Base-by-base conservation (phyloP, 148 eudicot genomes). In the Pouteria glomerata region DNA sequence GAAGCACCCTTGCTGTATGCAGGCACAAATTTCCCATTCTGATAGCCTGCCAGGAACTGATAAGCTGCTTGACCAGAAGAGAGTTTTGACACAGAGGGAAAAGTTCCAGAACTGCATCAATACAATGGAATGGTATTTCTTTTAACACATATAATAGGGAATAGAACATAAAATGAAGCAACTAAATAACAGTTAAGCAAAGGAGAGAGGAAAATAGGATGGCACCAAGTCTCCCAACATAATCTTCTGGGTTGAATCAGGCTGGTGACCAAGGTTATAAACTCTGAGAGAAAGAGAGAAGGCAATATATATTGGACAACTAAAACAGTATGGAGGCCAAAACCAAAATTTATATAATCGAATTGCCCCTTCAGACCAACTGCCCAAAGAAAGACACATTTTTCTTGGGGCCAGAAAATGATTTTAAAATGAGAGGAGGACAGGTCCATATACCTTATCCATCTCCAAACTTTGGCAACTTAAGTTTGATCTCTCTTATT, bases 41-140 rank as follows among this genome's bases (percentile, higher is more conserved):
- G 69, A 62, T 59, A 68, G 19, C 81, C 81, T 35, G 73, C 81
- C 53, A 73, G 76, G 57, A 78, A 78, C 44, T 68, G 81, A 73
- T 73, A 78, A 37, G 77, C 81, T 42, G 77, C 77, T 68, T 78
- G 81, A 47, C 81, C 76, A 52, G 76, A 73, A 67, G 81, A 73
- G 30, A 78, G 70, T 39, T 68, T 78, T 61, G 81, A 67, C 10
- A 50, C 47, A 35, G 55, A 59, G 37, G 81, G 81, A 34, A 78
- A 50, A 4, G 67, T 55, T 51, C 73, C 73, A 64, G 77, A 78
- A 67, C 77, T 78, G 77, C 57, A 51, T 35, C 30, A 57, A 59
- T 34, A 19, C 30, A 39, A 48, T 13, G 26, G 35, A 68, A 37
- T 19, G 30, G 4, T 16, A 55, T 35, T 39, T 26, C 27, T 68